Evolutionary conservation across 1,139 yeast species (phyloP).

Genomic region (Candida tunisiensis): DNA sequence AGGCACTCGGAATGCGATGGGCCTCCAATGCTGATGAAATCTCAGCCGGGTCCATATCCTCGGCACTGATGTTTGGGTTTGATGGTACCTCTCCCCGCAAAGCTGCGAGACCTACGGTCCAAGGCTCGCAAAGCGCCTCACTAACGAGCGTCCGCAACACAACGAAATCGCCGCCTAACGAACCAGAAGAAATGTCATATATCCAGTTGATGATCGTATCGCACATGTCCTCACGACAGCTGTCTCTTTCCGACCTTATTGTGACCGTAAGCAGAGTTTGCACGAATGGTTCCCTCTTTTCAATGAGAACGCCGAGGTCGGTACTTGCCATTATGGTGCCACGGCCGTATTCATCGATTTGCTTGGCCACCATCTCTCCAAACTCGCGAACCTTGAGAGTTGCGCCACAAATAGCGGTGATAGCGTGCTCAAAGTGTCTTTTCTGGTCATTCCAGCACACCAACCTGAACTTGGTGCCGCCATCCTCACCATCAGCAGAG

Average conservation of each 20-base stretch:
- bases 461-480: constrained; percentile 38
- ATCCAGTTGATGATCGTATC: constrained; percentile 56
- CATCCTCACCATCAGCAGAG: no score
- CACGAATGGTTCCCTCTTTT: constrained; percentile 34
- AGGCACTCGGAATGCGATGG: constrained; percentile 14
- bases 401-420: constrained; percentile 43
- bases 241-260: constrained; percentile 50
- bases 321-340: constrained; percentile 48
- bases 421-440: constrained; percentile 60
- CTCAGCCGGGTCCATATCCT: neutral
- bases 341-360: constrained; percentile 48
- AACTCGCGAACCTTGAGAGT: constrained; percentile 51
- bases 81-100: no score
- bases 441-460: constrained; percentile 66
- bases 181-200: constrained; percentile 37
- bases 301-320: constrained; percentile 31
- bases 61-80: no score
- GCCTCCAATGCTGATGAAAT: constrained; percentile 1
- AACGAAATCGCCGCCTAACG: constrained; percentile 33
- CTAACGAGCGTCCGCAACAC: constrained; percentile 37
- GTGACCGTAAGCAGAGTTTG: constrained; percentile 52
- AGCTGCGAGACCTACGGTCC: constrained; percentile 37
- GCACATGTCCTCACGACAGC: constrained; percentile 70
- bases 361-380: constrained; percentile 56
- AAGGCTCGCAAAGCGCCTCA: constrained; percentile 31